Conservation (phyloP, 1,139 yeast genomes). For the Geotrichum klebahnii region DNA sequence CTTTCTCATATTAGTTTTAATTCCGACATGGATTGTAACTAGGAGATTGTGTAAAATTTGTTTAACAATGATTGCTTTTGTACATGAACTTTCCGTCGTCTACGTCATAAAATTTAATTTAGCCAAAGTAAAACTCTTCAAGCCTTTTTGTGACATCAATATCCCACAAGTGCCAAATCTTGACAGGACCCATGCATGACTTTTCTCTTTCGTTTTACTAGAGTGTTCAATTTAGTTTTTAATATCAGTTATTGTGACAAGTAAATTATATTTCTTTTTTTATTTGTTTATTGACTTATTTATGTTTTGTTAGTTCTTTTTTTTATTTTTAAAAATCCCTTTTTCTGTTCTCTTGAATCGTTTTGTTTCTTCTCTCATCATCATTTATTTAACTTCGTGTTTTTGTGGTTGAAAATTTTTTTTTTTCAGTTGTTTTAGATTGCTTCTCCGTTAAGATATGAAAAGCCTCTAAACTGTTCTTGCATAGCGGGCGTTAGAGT, state of each 20-base stretch:
- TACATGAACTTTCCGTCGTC: too few relatives aligned
- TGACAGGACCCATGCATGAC: too few relatives aligned
- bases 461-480: constrained; percentile 95
- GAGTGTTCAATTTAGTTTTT: not conserved
- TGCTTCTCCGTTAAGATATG: constrained; percentile 70
- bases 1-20: too few relatives aligned
- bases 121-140: too few relatives aligned
- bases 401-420: not conserved
- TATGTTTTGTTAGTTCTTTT: not conserved
- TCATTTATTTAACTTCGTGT: not conserved
- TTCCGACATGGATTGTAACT: too few relatives aligned
- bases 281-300: not conserved
- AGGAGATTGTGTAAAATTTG: too few relatives aligned
- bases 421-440: not conserved
- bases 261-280: not conserved
- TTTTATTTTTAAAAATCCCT: not conserved
- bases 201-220: not conserved
- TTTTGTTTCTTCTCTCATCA: not conserved
- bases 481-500: constrained; percentile 83
- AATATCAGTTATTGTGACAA: too few relatives aligned
- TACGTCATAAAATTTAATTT: too few relatives aligned
- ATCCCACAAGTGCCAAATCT: too few relatives aligned
- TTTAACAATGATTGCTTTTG: too few relatives aligned
- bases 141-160: too few relatives aligned
- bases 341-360: not conserved